Conservation (phyloP, 345 rosid species). For the Chamaenerion angustifolium region DNA sequence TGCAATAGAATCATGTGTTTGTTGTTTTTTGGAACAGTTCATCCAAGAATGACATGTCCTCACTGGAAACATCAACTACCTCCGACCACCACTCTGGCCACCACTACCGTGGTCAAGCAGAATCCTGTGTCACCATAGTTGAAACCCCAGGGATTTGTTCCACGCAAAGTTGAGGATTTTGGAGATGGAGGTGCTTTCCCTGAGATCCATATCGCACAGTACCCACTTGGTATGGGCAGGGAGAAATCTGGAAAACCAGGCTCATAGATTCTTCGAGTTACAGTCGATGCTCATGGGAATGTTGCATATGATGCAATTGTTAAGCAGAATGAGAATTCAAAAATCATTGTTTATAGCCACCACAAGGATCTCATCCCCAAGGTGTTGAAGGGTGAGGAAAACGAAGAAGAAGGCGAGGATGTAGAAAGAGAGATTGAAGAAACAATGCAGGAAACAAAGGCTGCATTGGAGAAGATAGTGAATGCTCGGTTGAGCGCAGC, state of each 20-base stretch:
- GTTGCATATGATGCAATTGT: conserved; percentile 89
- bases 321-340: conserved; percentile 53
- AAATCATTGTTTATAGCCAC: conserved; percentile 68
- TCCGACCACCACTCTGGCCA: not conserved
- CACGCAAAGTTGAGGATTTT: conserved; percentile 72
- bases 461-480: conserved; percentile 80
- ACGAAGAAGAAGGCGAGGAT: conserved; percentile 36
- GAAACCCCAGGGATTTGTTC: conserved; percentile 66
- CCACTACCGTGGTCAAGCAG: conserved; percentile 16
- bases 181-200: conserved; percentile 99
- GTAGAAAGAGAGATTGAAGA: conserved; percentile 56
- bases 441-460: conserved; percentile 53
- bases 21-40: too few species aligned
- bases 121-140: conserved; percentile 59
- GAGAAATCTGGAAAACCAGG: conserved; percentile 54
- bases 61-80: not conserved
- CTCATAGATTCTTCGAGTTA: conserved; percentile 59
- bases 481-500: conserved; percentile 84
- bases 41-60: too few species aligned
- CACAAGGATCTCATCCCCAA: conserved; percentile 75
- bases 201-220: conserved; percentile 82
- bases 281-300: conserved; percentile 78
- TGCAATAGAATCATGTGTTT: too few species aligned
- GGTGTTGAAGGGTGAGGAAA: conserved; percentile 41
- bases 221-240: conserved; percentile 85